These are phyloP conservation scores for Chernovozyma sophiae-reginae DNA, from an alignment of 1,139 yeast species.

Conservation along the genomic window DNA sequence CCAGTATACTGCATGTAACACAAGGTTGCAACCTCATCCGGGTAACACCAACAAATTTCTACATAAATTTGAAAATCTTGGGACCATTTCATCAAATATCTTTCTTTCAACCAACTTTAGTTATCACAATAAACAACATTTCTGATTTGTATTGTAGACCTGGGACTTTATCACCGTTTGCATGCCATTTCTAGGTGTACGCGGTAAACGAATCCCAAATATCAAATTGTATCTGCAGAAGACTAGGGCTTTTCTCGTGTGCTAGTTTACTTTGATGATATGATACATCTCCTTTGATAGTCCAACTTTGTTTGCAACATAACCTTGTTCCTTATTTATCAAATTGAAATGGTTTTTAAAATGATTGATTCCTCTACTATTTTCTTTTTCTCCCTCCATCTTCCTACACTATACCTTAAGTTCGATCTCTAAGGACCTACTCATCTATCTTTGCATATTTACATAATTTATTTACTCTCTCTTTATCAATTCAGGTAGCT, in stretches of 20 bases:
- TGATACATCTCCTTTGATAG: constrained; percentile 1
- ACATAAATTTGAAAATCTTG: too few relatives aligned
- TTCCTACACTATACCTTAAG: too few relatives aligned
- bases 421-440: too few relatives aligned
- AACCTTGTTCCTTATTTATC: too few relatives aligned
- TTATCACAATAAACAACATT: not conserved
- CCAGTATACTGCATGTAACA: too few relatives aligned
- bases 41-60: too few relatives aligned
- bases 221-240: constrained; percentile 39
- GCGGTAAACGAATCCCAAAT: constrained; percentile 49
- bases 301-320: too few relatives aligned
- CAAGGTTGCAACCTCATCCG: not conserved
- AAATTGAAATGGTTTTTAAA: too few relatives aligned
- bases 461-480: not conserved
- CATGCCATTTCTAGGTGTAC: constrained; percentile 37
- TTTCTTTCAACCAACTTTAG: not conserved
- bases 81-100: not conserved
- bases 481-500: constrained; percentile 1
- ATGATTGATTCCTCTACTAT: too few relatives aligned
- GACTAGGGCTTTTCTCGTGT: constrained; percentile 11
- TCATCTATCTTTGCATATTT: too few relatives aligned
- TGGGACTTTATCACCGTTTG: constrained; percentile 44
- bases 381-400: too few relatives aligned
- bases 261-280: constrained; percentile 5
- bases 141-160: not conserved